A percentile compares a stretch with the other conserved stretches of the same genome.
These are phyloP conservation scores for Dactylellina leptospora DNA, from an alignment of 2,329 filamentous ascomycete genomes.

Conservation along the genomic window DNA sequence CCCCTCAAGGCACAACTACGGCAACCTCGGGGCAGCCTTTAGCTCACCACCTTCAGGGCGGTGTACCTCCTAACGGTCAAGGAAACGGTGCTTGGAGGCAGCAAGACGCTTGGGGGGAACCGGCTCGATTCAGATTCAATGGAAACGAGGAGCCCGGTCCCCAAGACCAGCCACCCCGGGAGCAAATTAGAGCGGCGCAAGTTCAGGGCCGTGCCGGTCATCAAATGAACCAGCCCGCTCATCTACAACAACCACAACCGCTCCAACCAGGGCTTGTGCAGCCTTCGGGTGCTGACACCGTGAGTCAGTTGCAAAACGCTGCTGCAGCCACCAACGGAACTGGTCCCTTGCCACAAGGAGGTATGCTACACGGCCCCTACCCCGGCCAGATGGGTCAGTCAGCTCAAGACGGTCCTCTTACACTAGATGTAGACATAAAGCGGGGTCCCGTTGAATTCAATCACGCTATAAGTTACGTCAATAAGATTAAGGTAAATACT, in stretches of 20 bases:
- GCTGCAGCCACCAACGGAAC: conserved; percentile 66
- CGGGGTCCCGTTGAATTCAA: conserved; percentile 98
- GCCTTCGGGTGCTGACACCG: conserved; percentile 52
- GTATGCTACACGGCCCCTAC: conserved; percentile 66
- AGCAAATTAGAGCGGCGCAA: conserved; percentile 49
- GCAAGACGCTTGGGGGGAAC: conserved; percentile 43
- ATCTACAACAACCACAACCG: conserved; percentile 54
- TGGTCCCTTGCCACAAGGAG: conserved; percentile 59
- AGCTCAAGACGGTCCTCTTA: conserved; percentile 67
- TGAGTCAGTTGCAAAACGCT: conserved; percentile 60
- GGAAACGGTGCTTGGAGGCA: conserved; percentile 29
- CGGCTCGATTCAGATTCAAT: conserved; percentile 29
- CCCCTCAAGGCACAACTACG: conserved; percentile 81
- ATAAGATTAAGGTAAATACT: conserved; percentile 92
- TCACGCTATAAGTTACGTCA: conserved; percentile 98
- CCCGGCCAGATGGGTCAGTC: conserved; percentile 70
- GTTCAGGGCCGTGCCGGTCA: conserved; percentile 51
- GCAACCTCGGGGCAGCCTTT: conserved; percentile 57
- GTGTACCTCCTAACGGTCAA: conserved; percentile 21
- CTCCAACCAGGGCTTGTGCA: conserved; percentile 55
- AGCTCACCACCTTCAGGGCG: conserved; percentile 52
- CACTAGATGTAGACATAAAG: conserved; percentile 67
- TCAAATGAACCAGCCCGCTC: conserved; percentile 31
- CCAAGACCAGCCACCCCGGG: conserved; percentile 38
- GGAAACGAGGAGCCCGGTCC: conserved; percentile 56